phyloP scores from a whole-genome alignment of 345 rosid species.

The Cardamine resedifolia region DNA sequence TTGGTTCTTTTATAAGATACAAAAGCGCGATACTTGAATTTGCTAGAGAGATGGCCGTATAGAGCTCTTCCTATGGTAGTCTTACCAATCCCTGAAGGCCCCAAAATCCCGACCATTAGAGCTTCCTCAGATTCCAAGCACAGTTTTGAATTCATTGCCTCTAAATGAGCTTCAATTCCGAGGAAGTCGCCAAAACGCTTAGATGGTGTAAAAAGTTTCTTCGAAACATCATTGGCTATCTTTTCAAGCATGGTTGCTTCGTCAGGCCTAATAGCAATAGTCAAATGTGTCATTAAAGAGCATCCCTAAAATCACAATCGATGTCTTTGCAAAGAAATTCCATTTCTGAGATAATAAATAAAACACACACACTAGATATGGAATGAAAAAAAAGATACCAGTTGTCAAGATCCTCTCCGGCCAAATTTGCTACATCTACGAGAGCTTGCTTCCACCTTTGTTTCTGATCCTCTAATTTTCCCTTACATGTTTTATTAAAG shows the following conservation, averaged over 20 bases:
- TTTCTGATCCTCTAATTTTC: neutral
- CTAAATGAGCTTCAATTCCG: constrained; percentile 34
- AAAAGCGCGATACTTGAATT: neutral
- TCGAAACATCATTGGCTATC: constrained; percentile 12
- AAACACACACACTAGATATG: too few relatives aligned
- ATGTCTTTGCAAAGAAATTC: neutral
- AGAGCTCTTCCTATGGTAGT: constrained; percentile 46
- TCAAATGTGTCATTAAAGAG: too few relatives aligned
- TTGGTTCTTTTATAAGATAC: neutral
- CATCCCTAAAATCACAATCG: neutral
- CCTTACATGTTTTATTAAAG: neutral
- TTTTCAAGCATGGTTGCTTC: constrained; percentile 12
- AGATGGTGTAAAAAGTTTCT: neutral
- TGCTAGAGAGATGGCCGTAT: neutral
- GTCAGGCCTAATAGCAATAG: neutral
- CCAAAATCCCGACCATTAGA: constrained; percentile 37
- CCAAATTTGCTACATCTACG: neutral
- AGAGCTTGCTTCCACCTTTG: neutral
- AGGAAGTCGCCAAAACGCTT: neutral
- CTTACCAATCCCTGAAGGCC: constrained; percentile 51
- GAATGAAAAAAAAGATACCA: neutral
- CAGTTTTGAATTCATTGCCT: neutral
- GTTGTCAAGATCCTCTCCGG: constrained; percentile 1
- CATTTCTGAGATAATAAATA: too few relatives aligned
- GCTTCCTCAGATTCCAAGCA: neutral